These are phyloP conservation scores for Nannizzia gypsea DNA, from an alignment of 2,329 filamentous ascomycete species.

Conservation along the genomic window DNA sequence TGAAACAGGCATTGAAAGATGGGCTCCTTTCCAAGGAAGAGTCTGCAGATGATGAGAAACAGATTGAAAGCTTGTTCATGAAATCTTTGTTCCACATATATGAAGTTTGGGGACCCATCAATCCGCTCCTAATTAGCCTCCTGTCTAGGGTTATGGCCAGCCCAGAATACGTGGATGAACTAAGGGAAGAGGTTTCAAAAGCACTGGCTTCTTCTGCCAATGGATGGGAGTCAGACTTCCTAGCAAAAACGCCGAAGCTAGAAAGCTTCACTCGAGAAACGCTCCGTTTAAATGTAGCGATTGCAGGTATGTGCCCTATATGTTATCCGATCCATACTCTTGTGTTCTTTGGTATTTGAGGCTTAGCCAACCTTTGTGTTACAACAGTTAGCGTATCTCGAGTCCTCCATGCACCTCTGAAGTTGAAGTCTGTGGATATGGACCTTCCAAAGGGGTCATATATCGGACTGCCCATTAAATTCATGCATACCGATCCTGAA, in stretches of 20 bases:
- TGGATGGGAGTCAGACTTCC: neutral
- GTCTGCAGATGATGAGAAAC: neutral
- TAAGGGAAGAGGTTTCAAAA: neutral
- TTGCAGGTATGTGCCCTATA: neutral
- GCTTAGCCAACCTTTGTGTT: neutral
- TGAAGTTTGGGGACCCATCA: neutral
- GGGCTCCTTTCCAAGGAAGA: neutral
- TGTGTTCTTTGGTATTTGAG: neutral
- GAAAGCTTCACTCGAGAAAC: conserved; percentile 1
- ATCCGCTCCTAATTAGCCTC: neutral
- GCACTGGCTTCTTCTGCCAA: neutral
- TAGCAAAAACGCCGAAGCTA: neutral
- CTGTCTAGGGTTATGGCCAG: neutral
- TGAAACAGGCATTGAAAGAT: neutral
- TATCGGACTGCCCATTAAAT: neutral
- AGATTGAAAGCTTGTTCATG: neutral
- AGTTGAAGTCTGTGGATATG: neutral
- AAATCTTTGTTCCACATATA: neutral
- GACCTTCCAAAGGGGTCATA: neutral
- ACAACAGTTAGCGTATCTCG: neutral
- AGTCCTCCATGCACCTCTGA: neutral
- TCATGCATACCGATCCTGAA: conserved; percentile 1
- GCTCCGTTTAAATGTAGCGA: neutral
- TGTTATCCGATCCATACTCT: neutral
- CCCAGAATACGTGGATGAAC: neutral